Conservation (phyloP, 768 basidiomycete species). For the Crucibulum laeve region DNA sequence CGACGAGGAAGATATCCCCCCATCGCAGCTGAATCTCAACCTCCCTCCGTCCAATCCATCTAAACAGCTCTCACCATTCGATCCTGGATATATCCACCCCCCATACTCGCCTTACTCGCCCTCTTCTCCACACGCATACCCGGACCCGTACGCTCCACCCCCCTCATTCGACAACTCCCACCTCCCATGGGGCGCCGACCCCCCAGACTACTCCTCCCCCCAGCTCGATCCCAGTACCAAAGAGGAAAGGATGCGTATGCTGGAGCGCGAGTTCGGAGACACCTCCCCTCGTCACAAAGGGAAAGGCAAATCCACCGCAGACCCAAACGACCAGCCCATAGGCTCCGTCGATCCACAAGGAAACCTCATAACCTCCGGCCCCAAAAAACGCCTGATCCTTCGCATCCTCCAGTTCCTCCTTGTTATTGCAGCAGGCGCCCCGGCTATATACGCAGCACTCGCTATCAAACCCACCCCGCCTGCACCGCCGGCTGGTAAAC, state of each 20-base stretch:
- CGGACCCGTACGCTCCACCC: constrained; percentile 22
- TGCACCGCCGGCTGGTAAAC: constrained; percentile 49
- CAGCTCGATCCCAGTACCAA: constrained; percentile 47
- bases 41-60: constrained; percentile 20
- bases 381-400: constrained; percentile 49
- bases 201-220: constrained; percentile 34
- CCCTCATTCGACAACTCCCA: constrained; percentile 34
- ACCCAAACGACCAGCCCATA: constrained; percentile 42
- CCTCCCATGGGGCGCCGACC: constrained; percentile 52
- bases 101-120: constrained; percentile 12
- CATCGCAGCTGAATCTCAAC: constrained; percentile 18
- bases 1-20: constrained; percentile 12
- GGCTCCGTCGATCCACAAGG: constrained; percentile 60
- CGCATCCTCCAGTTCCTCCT: constrained; percentile 47
- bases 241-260: constrained; percentile 67
- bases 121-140: constrained; percentile 24
- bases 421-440: constrained; percentile 45
- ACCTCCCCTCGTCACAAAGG: constrained; percentile 22
- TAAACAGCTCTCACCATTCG: constrained; percentile 27
- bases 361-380: constrained; percentile 56
- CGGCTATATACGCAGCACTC: constrained; percentile 59
- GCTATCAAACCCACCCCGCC: constrained; percentile 57
- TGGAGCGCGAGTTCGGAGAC: constrained; percentile 63
- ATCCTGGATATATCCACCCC: constrained; percentile 26
- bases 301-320: constrained; percentile 18